A percentile compares a stretch with the other conserved stretches of the same genome.
Conservation (phyloP, 345 rosid genomes). For the Kandelia obovata region DNA sequence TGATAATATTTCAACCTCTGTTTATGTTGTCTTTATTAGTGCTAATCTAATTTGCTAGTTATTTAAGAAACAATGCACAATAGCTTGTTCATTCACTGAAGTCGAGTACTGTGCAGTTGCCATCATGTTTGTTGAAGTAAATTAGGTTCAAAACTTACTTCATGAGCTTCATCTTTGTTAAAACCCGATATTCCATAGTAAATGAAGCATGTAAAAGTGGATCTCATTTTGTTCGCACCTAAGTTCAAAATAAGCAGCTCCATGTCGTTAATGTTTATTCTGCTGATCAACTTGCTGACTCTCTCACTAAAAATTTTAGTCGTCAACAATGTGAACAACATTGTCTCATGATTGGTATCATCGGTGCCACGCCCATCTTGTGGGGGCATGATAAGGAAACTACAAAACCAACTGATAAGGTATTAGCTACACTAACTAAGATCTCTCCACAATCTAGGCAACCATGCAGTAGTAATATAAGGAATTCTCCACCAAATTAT, state of each 20-base stretch:
- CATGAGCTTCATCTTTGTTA: neutral
- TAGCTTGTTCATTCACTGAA: neutral
- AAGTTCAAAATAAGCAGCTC: neutral
- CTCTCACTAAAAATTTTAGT: neutral
- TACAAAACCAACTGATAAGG: too few species aligned
- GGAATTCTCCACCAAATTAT: too few species aligned
- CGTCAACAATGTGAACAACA: too few species aligned
- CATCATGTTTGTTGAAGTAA: neutral
- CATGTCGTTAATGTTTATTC: neutral
- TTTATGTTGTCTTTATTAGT: neutral
- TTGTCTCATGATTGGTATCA: too few species aligned
- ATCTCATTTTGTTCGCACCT: neutral
- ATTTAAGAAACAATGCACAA: neutral
- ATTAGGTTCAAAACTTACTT: neutral
- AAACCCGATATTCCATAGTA: neutral
- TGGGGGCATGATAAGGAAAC: too few species aligned
- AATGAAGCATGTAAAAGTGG: neutral
- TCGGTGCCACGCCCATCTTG: too few species aligned
- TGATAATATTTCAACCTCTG: neutral
- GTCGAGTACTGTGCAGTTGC: neutral
- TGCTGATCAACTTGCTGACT: neutral
- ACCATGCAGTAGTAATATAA: too few species aligned
- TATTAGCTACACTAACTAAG: too few species aligned
- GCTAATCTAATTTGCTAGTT: neutral
- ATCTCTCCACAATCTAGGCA: too few species aligned